These are phyloP conservation scores for Letharia columbiana DNA, from an alignment of 495 filamentous ascomycete species.

Conservation along the genomic window DNA sequence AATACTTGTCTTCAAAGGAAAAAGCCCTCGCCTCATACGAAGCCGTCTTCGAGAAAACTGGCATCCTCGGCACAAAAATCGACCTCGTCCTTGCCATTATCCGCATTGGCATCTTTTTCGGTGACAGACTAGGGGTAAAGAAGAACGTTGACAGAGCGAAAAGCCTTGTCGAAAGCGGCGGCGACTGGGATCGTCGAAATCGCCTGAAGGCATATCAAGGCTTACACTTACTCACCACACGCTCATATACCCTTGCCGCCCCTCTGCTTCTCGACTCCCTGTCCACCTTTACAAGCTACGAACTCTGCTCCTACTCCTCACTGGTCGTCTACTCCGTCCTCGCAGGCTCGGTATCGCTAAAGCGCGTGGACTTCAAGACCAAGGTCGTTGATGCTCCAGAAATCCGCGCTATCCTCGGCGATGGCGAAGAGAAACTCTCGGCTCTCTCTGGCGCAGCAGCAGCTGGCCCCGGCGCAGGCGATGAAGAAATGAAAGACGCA, in stretches of 20 bases:
- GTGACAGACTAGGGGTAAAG: constrained; percentile 81
- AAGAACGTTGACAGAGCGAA: constrained; percentile 88
- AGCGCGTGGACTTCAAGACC: constrained; percentile 95
- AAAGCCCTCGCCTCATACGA: constrained; percentile 88
- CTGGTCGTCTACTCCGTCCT: constrained; percentile 94
- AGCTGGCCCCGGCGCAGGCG: constrained; percentile 66
- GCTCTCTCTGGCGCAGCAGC: constrained; percentile 69
- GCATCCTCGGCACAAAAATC: constrained; percentile 90
- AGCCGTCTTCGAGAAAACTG: constrained; percentile 85
- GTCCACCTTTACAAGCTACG: constrained; percentile 98
- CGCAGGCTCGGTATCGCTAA: constrained; percentile 85
- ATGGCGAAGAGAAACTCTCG: constrained; percentile 75
- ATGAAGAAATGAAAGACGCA: constrained; percentile 70
- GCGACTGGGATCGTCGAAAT: constrained; percentile 97
- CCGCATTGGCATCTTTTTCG: constrained; percentile 90
- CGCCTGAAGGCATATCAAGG: constrained; percentile 97
- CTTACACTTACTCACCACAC: constrained; percentile 80
- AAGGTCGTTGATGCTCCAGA: constrained; percentile 97
- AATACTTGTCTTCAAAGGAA: constrained; percentile 47
- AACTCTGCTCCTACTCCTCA: constrained; percentile 89
- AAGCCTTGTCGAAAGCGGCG: constrained; percentile 82
- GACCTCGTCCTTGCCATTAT: constrained; percentile 94
- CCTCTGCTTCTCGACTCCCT: constrained; percentile 91
- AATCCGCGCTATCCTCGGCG: constrained; percentile 90
- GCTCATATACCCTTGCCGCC: constrained; percentile 80